Evolutionary conservation across 345 rosid genomes (phyloP).

Genomic region (Eucalyptus urophylla): DNA sequence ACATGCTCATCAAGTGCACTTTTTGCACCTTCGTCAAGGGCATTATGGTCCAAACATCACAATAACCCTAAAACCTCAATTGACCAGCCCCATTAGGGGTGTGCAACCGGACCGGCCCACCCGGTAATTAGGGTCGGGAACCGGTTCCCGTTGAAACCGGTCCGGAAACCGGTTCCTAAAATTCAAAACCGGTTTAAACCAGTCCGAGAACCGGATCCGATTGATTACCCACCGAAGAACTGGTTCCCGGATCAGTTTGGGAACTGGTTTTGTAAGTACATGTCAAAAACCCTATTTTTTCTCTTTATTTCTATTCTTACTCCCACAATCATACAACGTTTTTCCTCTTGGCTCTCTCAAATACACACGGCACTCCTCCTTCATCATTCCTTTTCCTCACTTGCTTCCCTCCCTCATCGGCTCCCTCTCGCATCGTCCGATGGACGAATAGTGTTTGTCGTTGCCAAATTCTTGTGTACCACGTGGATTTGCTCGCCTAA

Average conservation of each 20-base stretch:
- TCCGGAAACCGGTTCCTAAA: fast-evolving
- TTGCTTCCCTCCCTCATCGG: no score
- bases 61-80: neutral
- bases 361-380: fast-evolving
- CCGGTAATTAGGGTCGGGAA: fast-evolving
- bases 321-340: fast-evolving
- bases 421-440: no score
- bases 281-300: fast-evolving
- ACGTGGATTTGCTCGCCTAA: fast-evolving
- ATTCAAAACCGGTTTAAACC: fast-evolving
- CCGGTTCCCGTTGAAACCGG: fast-evolving
- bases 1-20: neutral
- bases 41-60: neutral
- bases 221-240: no score
- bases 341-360: no score
- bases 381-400: no score
- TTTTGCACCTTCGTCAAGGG: neutral
- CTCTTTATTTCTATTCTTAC: fast-evolving
- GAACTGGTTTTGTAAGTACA: fast-evolving
- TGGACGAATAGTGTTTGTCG: fast-evolving
- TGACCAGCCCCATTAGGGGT: neutral
- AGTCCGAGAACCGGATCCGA: fast-evolving
- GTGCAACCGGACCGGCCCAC: no score
- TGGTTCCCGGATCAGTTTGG: fast-evolving
- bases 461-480: fast-evolving